phyloP scores from a whole-genome alignment of 1,284 basidiomycete species.

The Malassezia brasiliensis region DNA sequence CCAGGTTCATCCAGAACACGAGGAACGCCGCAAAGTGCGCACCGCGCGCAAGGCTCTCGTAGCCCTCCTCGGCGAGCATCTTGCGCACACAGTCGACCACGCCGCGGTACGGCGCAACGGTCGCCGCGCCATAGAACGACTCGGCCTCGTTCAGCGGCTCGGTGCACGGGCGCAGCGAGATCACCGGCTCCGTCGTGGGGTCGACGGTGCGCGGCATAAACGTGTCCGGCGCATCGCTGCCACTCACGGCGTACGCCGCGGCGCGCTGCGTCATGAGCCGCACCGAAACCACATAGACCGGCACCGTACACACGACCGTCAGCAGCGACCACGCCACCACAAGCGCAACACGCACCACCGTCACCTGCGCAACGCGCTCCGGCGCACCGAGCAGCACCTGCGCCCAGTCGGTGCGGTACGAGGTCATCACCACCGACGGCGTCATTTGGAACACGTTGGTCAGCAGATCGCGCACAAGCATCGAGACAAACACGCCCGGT shows the following conservation, averaged over 20 bases:
- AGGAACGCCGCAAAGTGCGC: conserved; percentile 28
- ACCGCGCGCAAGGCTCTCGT: conserved; percentile 38
- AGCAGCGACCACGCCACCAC: conserved; percentile 34
- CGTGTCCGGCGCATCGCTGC: conserved; percentile 18
- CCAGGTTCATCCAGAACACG: neutral
- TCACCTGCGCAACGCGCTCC: conserved; percentile 16
- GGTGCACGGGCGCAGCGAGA: conserved; percentile 38
- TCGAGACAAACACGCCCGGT: conserved; percentile 29
- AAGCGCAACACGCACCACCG: conserved; percentile 16
- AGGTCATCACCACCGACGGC: conserved; percentile 18
- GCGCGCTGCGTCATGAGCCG: conserved; percentile 35
- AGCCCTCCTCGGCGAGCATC: conserved; percentile 42
- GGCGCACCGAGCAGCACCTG: conserved; percentile 21
- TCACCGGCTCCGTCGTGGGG: conserved; percentile 31
- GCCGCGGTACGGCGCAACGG: conserved; percentile 38
- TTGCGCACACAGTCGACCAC: conserved; percentile 39
- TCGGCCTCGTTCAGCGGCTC: conserved; percentile 17
- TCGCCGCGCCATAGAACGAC: conserved; percentile 38
- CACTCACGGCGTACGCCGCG: conserved; percentile 28
- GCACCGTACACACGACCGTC: conserved; percentile 30
- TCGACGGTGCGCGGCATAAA: conserved; percentile 2
- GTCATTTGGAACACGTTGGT: conserved; percentile 30
- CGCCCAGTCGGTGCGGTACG: conserved; percentile 22
- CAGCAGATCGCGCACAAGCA: conserved; percentile 33
- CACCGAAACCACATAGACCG: conserved; percentile 38